Conservation (phyloP, 139 green algal genomes). For the Pseudopediastrum boryanum region DNA sequence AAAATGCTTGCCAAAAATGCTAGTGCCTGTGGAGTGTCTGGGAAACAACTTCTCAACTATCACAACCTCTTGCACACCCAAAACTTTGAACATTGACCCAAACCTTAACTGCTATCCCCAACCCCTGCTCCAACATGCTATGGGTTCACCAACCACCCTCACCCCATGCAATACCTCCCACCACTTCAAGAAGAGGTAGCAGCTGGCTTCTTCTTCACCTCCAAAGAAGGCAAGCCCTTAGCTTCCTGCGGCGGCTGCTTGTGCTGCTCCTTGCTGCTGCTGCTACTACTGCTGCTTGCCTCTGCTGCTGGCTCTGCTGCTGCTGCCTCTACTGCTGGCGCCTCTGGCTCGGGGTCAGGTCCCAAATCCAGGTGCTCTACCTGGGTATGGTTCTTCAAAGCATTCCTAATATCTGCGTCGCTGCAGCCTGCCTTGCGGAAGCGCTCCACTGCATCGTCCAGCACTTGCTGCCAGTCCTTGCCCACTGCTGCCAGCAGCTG, state of each 20-base stretch:
- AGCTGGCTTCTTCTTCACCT: conserved; percentile 61
- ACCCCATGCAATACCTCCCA: too few species aligned
- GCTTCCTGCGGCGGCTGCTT: conserved; percentile 23
- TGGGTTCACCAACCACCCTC: too few species aligned
- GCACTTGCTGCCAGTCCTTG: conserved; percentile 43
- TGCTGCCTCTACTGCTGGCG: conserved; percentile 1
- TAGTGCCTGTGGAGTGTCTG: too few species aligned
- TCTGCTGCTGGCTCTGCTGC: background rate
- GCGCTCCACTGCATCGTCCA: conserved; percentile 68
- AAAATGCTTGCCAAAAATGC: too few species aligned
- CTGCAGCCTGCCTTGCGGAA: conserved; percentile 71
- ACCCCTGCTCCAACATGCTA: too few species aligned
- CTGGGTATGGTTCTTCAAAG: conserved; percentile 71
- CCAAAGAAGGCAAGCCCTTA: conserved; percentile 65
- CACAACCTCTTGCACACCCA: too few species aligned
- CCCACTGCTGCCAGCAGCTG: conserved; percentile 52
- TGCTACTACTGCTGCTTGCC: background rate
- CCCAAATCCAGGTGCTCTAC: conserved; percentile 57
- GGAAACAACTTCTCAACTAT: too few species aligned
- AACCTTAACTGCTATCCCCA: too few species aligned
- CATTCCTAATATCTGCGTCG: conserved; percentile 69
- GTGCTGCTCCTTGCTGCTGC: conserved; percentile 18
- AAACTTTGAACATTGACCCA: too few species aligned
- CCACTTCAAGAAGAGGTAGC: too few species aligned
- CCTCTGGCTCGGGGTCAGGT: conserved; percentile 49